Conservation (phyloP, 805 yeast species). For the Limtongia smithiae region DNA sequence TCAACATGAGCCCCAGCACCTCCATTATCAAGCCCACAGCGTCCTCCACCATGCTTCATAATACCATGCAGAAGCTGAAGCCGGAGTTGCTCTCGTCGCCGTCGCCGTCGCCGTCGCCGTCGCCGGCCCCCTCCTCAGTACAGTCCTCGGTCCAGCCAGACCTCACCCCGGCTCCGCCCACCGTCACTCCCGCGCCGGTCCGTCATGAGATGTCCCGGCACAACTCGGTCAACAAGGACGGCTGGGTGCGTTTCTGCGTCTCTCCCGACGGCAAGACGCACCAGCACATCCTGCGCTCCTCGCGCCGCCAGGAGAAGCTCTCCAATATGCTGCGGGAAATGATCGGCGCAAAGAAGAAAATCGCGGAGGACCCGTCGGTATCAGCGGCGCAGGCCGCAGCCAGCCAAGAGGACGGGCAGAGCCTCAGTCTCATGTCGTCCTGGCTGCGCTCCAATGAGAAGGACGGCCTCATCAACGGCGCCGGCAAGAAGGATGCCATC, state of each 20-base stretch:
- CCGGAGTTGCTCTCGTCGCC: not conserved
- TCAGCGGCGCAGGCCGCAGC: constrained; percentile 12
- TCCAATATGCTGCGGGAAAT: constrained; percentile 61
- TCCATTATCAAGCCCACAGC: no score
- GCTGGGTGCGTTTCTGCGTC: constrained; percentile 23
- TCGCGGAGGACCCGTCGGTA: constrained; percentile 28
- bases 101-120: not conserved
- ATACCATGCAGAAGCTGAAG: not conserved
- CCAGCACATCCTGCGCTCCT: constrained; percentile 71
- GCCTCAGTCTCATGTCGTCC: constrained; percentile 25
- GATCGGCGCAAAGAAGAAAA: constrained; percentile 32
- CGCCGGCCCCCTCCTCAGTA: not conserved
- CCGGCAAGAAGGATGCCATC: constrained; percentile 10
- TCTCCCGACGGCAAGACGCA: constrained; percentile 59
- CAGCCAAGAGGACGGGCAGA: constrained; percentile 7
- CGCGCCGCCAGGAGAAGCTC: constrained; percentile 47
- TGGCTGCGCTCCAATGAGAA: constrained; percentile 29
- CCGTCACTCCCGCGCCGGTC: not conserved
- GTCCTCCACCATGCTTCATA: not conserved
- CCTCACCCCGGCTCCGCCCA: not conserved
- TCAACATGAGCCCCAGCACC: not conserved
- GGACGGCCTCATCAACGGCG: constrained; percentile 33
- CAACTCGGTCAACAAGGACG: constrained; percentile 15
- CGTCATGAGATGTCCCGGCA: not conserved
- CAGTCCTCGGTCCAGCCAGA: not conserved